Evolutionary conservation across 176 grass and related monocot species (phyloP), one percentile per base, ranked within the genome.

Genomic region (Bonia amplexicaulis): DNA sequence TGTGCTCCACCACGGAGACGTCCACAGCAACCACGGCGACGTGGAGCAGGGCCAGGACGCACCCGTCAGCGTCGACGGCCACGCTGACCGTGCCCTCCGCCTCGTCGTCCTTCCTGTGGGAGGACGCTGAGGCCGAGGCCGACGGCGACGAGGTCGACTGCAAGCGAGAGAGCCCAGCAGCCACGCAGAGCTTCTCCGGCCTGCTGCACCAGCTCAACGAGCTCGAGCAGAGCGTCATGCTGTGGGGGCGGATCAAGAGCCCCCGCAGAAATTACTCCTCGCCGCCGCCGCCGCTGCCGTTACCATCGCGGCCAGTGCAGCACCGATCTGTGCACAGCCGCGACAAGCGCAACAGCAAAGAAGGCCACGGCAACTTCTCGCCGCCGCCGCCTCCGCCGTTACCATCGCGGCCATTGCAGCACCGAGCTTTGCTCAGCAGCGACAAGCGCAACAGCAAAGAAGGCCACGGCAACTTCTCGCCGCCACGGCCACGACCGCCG

Each of bases 151-250:
- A 88, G 52, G 88, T 86, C 13, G 47, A 68, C 40, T 85, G 59
- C 69, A 93, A 86, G 78, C 46, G 45, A 19, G 59, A 31, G 22
- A 83, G 66, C 87, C 62, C 73, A 19, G 87, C 66, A 40, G 74
- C 49, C 52, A 68, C 77, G 66, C 53, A 77, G n/a, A 91, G 89
- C 84, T 96, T 96, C 80, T 85, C 91, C 42, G 80, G 88, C 47
- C 73, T 96, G 69, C 90, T 96, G 42, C 83, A 72, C 39, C 83
- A 96, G 75, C 93, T 96, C 58, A 89, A 80, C 33, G 88, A 93
- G 60, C 88, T 96, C 17, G 93, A 96, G 84, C 88, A 85, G 37
- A 93, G 86, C 39, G 80, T 93, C 26, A 72, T 87, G 86, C 35
- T 87, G 5, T 95, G 83, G 83, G 88, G 79, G 13, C 66, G 65